Conservation (phyloP, 805 yeast species). For the Jamesozyma gamospora region DNA sequence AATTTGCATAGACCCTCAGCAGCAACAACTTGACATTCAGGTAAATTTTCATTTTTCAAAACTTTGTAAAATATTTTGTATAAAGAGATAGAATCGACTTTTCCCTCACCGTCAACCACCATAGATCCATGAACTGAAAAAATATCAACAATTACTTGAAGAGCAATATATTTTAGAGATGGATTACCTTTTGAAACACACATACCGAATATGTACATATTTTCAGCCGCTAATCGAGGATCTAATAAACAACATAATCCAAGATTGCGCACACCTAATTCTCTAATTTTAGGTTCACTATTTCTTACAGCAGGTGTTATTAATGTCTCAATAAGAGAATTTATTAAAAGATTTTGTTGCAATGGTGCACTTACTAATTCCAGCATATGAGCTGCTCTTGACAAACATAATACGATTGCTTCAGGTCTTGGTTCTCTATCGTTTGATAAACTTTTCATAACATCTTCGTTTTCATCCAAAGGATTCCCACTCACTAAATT, state of each 20-base stretch:
- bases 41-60: conserved; percentile 45
- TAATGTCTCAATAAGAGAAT: conserved; percentile 63
- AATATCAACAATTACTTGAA: conserved; percentile 68
- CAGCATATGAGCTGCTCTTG: conserved; percentile 58
- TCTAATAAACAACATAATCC: conserved; percentile 76
- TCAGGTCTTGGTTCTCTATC: conserved; percentile 31
- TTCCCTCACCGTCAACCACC: conserved; percentile 52
- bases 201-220: conserved; percentile 55
- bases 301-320: conserved; percentile 70
- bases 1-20: conserved; percentile 84
- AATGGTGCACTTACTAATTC: conserved; percentile 58
- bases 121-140: conserved; percentile 66
- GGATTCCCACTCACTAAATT: conserved; percentile 28
- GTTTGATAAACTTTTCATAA: conserved; percentile 20
- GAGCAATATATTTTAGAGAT: conserved; percentile 48
- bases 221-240: conserved; percentile 50
- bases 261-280: conserved; percentile 60
- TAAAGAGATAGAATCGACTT: conserved; percentile 55
- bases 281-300: conserved; percentile 43
- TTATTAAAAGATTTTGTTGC: conserved; percentile 52
- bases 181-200: conserved; percentile 61
- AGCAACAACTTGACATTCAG: conserved; percentile 64
- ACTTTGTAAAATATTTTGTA: conserved; percentile 63
- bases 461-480: conserved; percentile 3
- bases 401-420: conserved; percentile 51